Evolutionary conservation across 768 basidiomycete genomes (phyloP), one percentile per base, ranked within the genome.

Genomic region (Suillus decipiens): DNA sequence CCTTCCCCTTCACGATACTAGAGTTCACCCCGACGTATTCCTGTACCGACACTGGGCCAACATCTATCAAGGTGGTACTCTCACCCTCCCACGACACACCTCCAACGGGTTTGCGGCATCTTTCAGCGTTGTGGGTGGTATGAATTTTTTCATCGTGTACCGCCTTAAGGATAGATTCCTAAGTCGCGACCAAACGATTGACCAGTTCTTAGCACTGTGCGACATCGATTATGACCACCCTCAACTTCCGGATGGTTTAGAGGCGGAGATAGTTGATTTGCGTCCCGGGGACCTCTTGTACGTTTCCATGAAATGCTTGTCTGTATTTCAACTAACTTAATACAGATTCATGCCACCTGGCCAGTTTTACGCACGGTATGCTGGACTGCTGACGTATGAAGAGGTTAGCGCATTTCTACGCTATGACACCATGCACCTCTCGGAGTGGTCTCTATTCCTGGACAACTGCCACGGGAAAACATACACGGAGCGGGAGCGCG

Each of bases 81-180:
- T 45, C 43, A n/a, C 43, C 5, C 43, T 45, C 43, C 43, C 43
- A 45, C 43, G 4, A n/a, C 43, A 45, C n/a, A 45, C n/a, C 5
- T 45, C 43, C n/a, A 45, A 45, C 1, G 43, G 43, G 3, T 45
- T 45, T n/a, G 43, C 10, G 43, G 5, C n/a, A 10, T 45, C 43
- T 45, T 45, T 45, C 43, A 45, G 43, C n/a, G 43, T 45, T 45
- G 43, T 45, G 43, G 43, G 43, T 45, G 9, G 43, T 45, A 45
- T n/a, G 43, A 43, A 43, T 43, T 43, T 43, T 19, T 43, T 19
- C n/a, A n/a, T 43, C 43, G n/a, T 43, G 9, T 43, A 43, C 10
- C n/a, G n/a, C 43, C 43, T 43, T n/a, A n/a, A 43, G n/a, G 17
- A 43, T 45, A 45, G 19, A 45, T 45, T 22, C n/a, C 43, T 45